Conservation (phyloP, 495 filamentous ascomycete genomes). For the Xylaria flabelliformis region DNA sequence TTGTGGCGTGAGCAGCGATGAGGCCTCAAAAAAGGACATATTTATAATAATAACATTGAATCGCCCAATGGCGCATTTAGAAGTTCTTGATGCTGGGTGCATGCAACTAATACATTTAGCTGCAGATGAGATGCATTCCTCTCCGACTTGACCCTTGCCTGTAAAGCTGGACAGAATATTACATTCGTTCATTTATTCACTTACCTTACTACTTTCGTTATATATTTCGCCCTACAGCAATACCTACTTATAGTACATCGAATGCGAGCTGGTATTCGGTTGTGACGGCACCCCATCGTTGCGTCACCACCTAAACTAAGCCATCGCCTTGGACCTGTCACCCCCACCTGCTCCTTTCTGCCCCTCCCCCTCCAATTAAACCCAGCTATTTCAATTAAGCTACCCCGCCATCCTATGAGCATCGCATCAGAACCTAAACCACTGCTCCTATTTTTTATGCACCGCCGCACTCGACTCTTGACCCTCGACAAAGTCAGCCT, state of each 20-base stretch:
- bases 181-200: not conserved
- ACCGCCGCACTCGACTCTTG: not conserved
- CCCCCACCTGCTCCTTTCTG: constrained; percentile 7
- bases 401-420: constrained; percentile 22
- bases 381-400: not conserved
- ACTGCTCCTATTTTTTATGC: not conserved
- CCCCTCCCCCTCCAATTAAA: constrained; percentile 17
- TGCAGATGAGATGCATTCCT: not conserved
- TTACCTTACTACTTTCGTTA: not conserved
- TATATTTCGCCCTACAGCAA: not conserved
- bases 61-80: not conserved
- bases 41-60: not conserved
- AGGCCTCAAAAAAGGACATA: not conserved
- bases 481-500: not conserved
- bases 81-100: not conserved
- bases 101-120: not conserved
- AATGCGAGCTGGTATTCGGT: no score
- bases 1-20: constrained; percentile 9
- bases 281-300: not conserved
- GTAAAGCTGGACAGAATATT: not conserved
- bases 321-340: constrained; percentile 6
- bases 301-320: constrained; percentile 3
- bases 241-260: not conserved
- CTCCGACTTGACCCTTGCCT: not conserved
- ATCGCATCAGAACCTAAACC: constrained; percentile 7